Evolutionary conservation across 2,329 filamentous ascomycete species (phyloP), one percentile per base, ranked within the genome.

Genomic region (Aspergillus melleus): DNA sequence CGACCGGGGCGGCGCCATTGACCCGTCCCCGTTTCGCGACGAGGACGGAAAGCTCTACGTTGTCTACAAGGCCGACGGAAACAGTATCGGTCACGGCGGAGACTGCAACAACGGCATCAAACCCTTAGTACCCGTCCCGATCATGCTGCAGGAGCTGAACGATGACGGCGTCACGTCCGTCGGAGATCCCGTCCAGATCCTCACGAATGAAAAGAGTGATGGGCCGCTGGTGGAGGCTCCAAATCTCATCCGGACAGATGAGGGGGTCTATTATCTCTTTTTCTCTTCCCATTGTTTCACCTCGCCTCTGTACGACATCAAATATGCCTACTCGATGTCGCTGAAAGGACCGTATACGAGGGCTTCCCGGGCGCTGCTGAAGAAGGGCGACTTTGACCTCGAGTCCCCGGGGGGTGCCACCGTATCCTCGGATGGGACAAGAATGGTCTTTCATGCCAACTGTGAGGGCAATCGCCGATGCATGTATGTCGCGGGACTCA

Each of bases 21-120:
- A 89, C 67, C 79, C 86, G 0, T 79, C 84, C 0, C 84, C 83
- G 4, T 88, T 87, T 70, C 67, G 73, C n/a, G 86, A 89, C 66
- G 47, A 32, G 1, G 78, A 81, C 47, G 83, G 83, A 26, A 79
- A 72, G 36, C 77, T 81, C 6, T 89, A 87, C 68, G 77, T 89
- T 20, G 74, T 83, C 19, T 89, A 88, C 76, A 89, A 89, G 71
- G 77, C 86, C 39, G 86, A 90, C 68, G 86, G 85, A 24, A 88
- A 88, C 71, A 78, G 77, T 56, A 72, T 83, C 42, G 77, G 77
- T 6, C 67, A 74, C 59, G 78, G 78, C 30, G 80, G 80, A 3
- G 67, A 70, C 44, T 82, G 80, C 66, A 71, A 72, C 44, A 77
- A 79, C 56, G 81, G 79, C 66, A 70, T 69, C 8, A 61, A 62